Conservation (phyloP, 306 rosid species). For the Cucurbita maxima region DNA sequence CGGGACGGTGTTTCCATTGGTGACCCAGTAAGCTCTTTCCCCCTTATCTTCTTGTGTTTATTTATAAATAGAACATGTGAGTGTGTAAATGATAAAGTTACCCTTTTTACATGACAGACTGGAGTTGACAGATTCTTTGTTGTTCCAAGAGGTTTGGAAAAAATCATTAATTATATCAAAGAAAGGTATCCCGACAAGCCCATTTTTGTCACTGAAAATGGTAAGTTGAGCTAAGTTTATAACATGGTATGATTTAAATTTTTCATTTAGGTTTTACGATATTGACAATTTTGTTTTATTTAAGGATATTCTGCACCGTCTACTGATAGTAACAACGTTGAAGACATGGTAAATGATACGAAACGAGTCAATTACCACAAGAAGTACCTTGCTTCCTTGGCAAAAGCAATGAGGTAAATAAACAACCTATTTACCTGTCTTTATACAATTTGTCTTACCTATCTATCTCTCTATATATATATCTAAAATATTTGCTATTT, state of each 20-base stretch:
- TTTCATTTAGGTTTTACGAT: background rate
- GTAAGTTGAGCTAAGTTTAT: slow-evolving; percentile 32
- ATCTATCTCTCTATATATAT: too few relatives aligned
- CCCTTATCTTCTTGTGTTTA: background rate
- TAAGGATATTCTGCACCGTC: background rate
- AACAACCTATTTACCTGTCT: too few relatives aligned
- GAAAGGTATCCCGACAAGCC: slow-evolving; percentile 35
- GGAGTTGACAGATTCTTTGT: slow-evolving; percentile 31
- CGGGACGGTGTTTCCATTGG: slow-evolving; percentile 54
- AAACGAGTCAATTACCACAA: slow-evolving; percentile 36
- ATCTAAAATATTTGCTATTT: too few relatives aligned
- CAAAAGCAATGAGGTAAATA: slow-evolving; percentile 37
- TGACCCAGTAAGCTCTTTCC: slow-evolving; percentile 16
- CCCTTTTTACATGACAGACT: slow-evolving; percentile 22
- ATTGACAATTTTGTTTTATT: background rate
- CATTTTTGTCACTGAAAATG: slow-evolving; percentile 56
- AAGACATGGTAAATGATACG: slow-evolving; percentile 25
- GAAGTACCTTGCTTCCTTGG: slow-evolving; percentile 37
- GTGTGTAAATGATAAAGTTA: background rate
- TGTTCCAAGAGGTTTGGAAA: slow-evolving; percentile 54
- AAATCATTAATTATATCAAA: slow-evolving; percentile 31
- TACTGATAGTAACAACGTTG: background rate
- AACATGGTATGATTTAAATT: too few relatives aligned
- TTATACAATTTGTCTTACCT: too few relatives aligned
- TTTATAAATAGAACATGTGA: background rate